Evolutionary conservation across 2,329 filamentous ascomycete species (phyloP).

Genomic region (Shiraia bambusicola): DNA sequence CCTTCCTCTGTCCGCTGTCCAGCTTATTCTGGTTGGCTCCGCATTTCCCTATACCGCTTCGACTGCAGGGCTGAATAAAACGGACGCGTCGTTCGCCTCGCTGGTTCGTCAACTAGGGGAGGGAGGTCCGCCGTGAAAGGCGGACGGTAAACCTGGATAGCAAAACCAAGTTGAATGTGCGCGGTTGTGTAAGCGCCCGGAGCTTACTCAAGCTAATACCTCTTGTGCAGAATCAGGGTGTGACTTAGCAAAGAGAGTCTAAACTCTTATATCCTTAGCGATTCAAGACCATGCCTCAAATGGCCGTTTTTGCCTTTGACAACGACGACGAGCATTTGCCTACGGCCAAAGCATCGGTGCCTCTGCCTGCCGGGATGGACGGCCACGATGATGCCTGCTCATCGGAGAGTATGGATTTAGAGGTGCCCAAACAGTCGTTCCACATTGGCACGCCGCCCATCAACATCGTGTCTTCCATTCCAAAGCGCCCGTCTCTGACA

Average conservation of each 20-base stretch:
- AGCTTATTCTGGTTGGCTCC: constrained; percentile 39
- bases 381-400: constrained; percentile 18
- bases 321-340: constrained; percentile 34
- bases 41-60: constrained; percentile 37
- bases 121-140: constrained; percentile 55
- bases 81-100: constrained; percentile 51
- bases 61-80: constrained; percentile 42
- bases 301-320: constrained; percentile 42
- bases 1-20: constrained; percentile 31
- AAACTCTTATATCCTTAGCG: constrained; percentile 11
- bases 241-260: constrained; percentile 9
- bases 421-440: constrained; percentile 19
- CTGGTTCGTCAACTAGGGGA: constrained; percentile 52
- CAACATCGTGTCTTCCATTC: constrained; percentile 36
- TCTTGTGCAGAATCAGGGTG: constrained; percentile 22
- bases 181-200: constrained; percentile 13
- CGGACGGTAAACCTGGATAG: constrained; percentile 51
- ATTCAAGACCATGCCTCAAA: constrained; percentile 12
- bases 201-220: constrained; percentile 26
- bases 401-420: constrained; percentile 29
- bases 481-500: constrained; percentile 30
- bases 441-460: constrained; percentile 42
- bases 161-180: constrained; percentile 28
- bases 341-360: constrained; percentile 11
- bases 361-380: constrained; percentile 8